Evolutionary conservation across 2,329 filamentous ascomycete genomes (phyloP), one percentile per base, ranked within the genome.

Genomic region (Alternaria consortialis): DNA sequence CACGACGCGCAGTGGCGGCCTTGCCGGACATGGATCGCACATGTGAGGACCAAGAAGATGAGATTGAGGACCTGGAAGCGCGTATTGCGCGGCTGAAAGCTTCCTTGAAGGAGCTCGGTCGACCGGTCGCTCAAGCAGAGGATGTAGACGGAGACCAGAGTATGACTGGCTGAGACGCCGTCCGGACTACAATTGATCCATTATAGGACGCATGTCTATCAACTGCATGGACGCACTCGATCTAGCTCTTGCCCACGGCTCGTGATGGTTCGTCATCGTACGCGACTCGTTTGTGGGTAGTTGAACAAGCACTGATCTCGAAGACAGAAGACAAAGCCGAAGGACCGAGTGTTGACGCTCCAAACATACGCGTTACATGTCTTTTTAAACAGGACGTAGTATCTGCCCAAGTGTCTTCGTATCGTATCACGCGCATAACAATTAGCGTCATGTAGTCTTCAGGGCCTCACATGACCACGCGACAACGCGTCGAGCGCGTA

Each of bases 21-120:
- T 78, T 95, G 68, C 90, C 90, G 9, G 91, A 94, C 79, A 87
- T 94, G 75, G 82, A 87, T 17, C 84, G 91, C 54, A 85, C 83
- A 5, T 80, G 90, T 13, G 84, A 84, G 58, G 90, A 93, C 75
- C 92, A 94, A 80, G 84, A 90, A 68, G 84, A 83, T 13, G 91
- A 94, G 82, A 90, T 94, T 20, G 77, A 72, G 37, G 84, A 87
- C 68, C 81, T 94, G 46, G 88, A 93, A 79, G 84, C 82, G 47
- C 84, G 85, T 72, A 89, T 93, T 43, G 78, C 78, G 68, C 81
- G 80, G 73, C 90, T 94, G 82, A 86, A 84, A 63, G 69, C 66
- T 12, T 71, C 74, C 11, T 60, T 80, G 61, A 67, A 64, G 31
- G 70, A 73, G 51, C 66, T 80, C n/a, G 75, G 73, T 25, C 67